A percentile compares a stretch with the other conserved stretches of the same genome.
These are phyloP conservation scores for Triangularia verruculosa DNA, from an alignment of 2,329 filamentous ascomycete genomes.

Conservation along the genomic window DNA sequence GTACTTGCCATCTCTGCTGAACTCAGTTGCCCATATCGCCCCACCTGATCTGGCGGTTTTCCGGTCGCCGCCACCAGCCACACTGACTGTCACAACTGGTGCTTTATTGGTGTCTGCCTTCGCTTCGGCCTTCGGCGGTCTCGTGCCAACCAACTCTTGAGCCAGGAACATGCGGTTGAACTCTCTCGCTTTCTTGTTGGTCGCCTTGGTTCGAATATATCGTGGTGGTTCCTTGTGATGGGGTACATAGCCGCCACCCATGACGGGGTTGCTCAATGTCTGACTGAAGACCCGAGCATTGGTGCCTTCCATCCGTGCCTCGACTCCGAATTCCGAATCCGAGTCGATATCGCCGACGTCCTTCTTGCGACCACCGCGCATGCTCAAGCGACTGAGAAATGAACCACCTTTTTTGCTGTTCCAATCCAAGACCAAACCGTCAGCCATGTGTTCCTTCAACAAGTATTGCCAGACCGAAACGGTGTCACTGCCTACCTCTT, in stretches of 20 bases:
- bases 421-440: not conserved
- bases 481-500: constrained; percentile 56
- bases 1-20: constrained; percentile 87
- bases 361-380: constrained; percentile 74
- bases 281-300: constrained; percentile 75
- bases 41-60: constrained; percentile 48
- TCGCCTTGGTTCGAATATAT: constrained; percentile 81
- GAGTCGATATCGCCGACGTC: constrained; percentile 56
- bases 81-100: constrained; percentile 30
- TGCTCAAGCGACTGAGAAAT: constrained; percentile 77
- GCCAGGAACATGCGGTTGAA: constrained; percentile 89
- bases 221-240: constrained; percentile 83
- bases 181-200: constrained; percentile 76
- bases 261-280: constrained; percentile 59
- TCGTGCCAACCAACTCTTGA: constrained; percentile 74
- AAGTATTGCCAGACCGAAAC: not conserved
- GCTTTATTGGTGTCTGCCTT: constrained; percentile 15
- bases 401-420: constrained; percentile 75
- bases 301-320: constrained; percentile 70
- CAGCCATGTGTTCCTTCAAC: not conserved
- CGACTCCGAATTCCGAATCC: constrained; percentile 67
- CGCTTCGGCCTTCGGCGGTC: constrained; percentile 31
- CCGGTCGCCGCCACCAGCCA: constrained; percentile 37
- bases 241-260: constrained; percentile 71
- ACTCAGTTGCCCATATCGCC: constrained; percentile 89